Evolutionary conservation across 1,284 basidiomycete genomes (phyloP), one percentile per base, ranked within the genome.

Genomic region (Melampsora abietis-canadensis): DNA sequence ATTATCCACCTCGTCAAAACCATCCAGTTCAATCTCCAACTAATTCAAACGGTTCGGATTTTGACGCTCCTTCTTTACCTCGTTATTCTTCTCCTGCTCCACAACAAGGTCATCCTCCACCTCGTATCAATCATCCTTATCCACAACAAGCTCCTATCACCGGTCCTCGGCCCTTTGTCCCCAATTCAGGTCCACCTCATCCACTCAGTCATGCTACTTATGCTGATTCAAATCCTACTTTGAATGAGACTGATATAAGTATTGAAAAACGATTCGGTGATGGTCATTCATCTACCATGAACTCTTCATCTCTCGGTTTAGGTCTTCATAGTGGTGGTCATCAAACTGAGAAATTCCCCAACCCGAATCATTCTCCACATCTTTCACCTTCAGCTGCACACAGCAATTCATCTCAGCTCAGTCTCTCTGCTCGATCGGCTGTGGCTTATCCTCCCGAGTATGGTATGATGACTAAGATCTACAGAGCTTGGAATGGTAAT

Each of bases 181-280:
- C 4, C 10, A 40, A 40, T 40, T 40, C 37, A 7, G 37, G 37
- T 7, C 31, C 47, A 14, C 70, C 70, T 34, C 70, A 73, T 48
- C 70, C 70, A 19, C 70, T 73, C 57, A 73, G 70, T 57, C 47
- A 73, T 40, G 34, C 70, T 15, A 54, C 63, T 30, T 73, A 73
- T 40, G 40, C n/a, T 51, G 47, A 73, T 24, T 73, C 70, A 17
- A 51, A 60, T 31, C 70, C 70, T 44, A 27, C 70, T 19, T 37
- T 66, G 31, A 57, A 48, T 30, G 54, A 62, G 21, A 40, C 51
- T 10, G 47, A 60, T 27, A 40, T 40, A n/a, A 73, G 62, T 31
- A 61, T 54, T n/a, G 34, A 21, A n/a, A 46, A 24, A 47, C 48
- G 15, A 62, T 31, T 40, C 24, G 31, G 34, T 51, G 51, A n/a